These are phyloP conservation scores for Truncatella angustata DNA, from an alignment of 2,329 filamentous ascomycete genomes.

Conservation along the genomic window DNA sequence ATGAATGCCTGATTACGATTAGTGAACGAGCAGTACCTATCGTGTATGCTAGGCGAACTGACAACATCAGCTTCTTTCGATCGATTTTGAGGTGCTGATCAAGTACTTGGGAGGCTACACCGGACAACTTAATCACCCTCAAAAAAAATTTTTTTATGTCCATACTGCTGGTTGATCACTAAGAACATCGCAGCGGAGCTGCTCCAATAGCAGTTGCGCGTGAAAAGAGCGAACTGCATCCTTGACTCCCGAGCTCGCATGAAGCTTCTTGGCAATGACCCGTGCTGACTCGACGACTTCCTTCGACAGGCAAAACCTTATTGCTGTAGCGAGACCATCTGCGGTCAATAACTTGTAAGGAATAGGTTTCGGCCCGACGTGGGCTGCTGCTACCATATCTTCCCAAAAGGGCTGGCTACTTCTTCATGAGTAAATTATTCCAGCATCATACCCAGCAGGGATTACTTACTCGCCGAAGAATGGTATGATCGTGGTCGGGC, in stretches of 20 bases:
- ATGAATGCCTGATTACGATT: conserved; percentile 36
- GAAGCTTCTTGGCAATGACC: too few species aligned
- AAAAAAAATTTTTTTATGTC: not conserved
- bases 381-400: conserved; percentile 35
- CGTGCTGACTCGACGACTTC: too few species aligned
- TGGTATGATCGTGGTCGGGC: conserved; percentile 62
- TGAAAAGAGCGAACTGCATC: not conserved
- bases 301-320: conserved; percentile 32
- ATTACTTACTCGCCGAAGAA: conserved; percentile 57
- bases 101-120: not conserved
- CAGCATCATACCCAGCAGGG: not conserved
- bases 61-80: not conserved
- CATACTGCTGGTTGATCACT: not conserved
- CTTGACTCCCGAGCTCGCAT: not conserved
- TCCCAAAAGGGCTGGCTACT: conserved; percentile 40
- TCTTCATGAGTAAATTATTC: too few species aligned
- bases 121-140: not conserved
- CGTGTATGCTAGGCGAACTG: not conserved
- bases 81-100: not conserved
- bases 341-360: conserved; percentile 30
- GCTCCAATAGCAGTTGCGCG: not conserved
- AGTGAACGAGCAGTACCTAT: not conserved
- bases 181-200: not conserved
- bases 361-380: conserved; percentile 35
- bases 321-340: conserved; percentile 32